Evolutionary conservation across 441 rosid genomes (phyloP), one percentile per base, ranked within the genome.

Genomic region (Dalechampia spathulata): DNA sequence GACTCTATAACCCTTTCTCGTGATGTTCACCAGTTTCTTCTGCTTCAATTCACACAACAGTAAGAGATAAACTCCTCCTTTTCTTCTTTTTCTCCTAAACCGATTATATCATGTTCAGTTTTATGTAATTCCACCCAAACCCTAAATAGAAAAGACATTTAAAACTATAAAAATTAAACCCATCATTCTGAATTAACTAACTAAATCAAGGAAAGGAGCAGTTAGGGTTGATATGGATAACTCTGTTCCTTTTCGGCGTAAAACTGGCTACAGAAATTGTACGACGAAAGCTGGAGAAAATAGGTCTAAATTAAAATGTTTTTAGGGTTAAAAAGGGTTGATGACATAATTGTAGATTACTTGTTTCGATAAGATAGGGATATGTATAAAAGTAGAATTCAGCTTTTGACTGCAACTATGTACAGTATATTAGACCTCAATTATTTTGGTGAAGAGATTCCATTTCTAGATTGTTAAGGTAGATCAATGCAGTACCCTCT

Each of bases 381-480:
- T 26, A 41, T 62, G 46, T 54, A 44, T 47, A 68, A 58, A 70
- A 30, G 40, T 5, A 20, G 21, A 28, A 30, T 9, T 53, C 73
- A 64, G 70, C 70, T 64, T 80, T 76, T 30, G 67, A 55, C 76
- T 77, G 61, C 61, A 57, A 58, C 73, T 42, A 62, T 49, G 15
- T 39, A 21, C 57, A 47, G 30, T 62, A 49, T 26, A 28, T 55
- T 40, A 47, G 23, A 37, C 66, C 50, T 72, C 74, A 61, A 44
- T 67, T 56, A 63, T 65, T 53, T 42, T 21, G 60, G 30, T 12
- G 64, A 45, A 44, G 54, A 55, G 54, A 52, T 62, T 55, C 70
- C 61, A n/a, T 62, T 60, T 67, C 70, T 55, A 63, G 58, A 64
- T 49, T 70, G 58, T 71, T 72, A 57, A 69, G 62, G 71, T 72